Conservation (phyloP, 2,329 filamentous ascomycete species). For the Hypoxylon sp. region DNA sequence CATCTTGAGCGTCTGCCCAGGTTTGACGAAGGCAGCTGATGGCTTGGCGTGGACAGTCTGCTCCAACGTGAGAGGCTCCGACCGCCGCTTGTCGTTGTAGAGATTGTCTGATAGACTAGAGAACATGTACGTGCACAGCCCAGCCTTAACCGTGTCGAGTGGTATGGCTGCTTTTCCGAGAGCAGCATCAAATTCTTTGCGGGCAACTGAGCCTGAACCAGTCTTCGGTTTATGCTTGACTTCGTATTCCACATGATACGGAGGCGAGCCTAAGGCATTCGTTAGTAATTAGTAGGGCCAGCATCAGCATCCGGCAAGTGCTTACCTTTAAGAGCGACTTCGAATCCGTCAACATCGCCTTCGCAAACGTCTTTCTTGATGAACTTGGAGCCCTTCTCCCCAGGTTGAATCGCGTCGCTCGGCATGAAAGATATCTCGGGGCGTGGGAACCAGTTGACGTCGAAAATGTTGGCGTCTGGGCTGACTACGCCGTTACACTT, state of each 20-base stretch:
- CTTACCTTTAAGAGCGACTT: slow-evolving; percentile 78
- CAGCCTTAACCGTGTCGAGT: slow-evolving; percentile 85
- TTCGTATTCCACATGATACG: slow-evolving; percentile 84
- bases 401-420: slow-evolving; percentile 63
- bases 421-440: slow-evolving; percentile 74
- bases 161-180: slow-evolving; percentile 78
- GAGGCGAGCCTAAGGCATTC: slow-evolving; percentile 68
- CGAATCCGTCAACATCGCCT: slow-evolving; percentile 89
- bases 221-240: slow-evolving; percentile 74
- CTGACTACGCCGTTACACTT: slow-evolving; percentile 86
- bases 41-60: slow-evolving; percentile 88
- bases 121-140: slow-evolving; percentile 87
- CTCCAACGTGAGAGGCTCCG: slow-evolving; percentile 72
- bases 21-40: slow-evolving; percentile 80
- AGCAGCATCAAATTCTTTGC: slow-evolving; percentile 78
- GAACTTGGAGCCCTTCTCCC: slow-evolving; percentile 61
- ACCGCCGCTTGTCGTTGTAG: slow-evolving; percentile 75
- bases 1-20: slow-evolving; percentile 94
- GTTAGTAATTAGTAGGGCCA: slow-evolving; percentile 44
- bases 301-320: slow-evolving; percentile 35
- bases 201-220: slow-evolving; percentile 69
- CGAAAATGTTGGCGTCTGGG: slow-evolving; percentile 74
- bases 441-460: slow-evolving; percentile 84
- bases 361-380: slow-evolving; percentile 88
- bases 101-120: slow-evolving; percentile 82